Evolutionary conservation across 768 basidiomycete genomes (phyloP).

Genomic region (Tricholoma furcatifolium): DNA sequence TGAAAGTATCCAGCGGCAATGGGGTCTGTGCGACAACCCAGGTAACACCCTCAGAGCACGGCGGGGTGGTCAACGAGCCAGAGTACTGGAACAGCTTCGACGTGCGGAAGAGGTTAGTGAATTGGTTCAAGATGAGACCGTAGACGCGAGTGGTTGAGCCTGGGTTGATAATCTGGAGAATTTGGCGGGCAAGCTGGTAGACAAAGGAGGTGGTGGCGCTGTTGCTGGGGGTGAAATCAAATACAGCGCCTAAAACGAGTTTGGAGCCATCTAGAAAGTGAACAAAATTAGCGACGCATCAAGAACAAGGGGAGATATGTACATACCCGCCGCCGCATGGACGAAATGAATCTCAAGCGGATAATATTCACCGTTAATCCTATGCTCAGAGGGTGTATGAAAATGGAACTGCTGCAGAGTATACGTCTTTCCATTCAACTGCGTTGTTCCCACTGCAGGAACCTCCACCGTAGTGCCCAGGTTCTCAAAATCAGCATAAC

Average conservation of each 20-base stretch:
- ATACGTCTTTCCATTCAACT: neutral
- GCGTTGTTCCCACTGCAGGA: neutral
- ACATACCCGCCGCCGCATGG: constrained; percentile 2
- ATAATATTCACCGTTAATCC: constrained; percentile 6
- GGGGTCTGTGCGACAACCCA: constrained; percentile 5
- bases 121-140: neutral
- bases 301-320: neutral
- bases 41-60: constrained; percentile 9
- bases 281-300: neutral
- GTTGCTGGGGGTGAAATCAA: constrained; percentile 7
- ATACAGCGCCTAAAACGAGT: constrained; percentile 7
- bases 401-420: constrained; percentile 8
- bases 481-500: constrained; percentile 2
- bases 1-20: constrained; percentile 2
- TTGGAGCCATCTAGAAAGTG: constrained; percentile 2
- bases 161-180: constrained; percentile 1
- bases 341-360: constrained; percentile 10
- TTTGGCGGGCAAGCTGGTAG: neutral
- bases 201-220: constrained; percentile 4
- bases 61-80: constrained; percentile 12
- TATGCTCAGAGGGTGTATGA: constrained; percentile 10
- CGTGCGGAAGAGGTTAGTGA: neutral
- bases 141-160: neutral
- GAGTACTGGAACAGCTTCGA: constrained; percentile 2
- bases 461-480: constrained; percentile 7